Evolutionary conservation across 805 yeast genomes (phyloP).

Genomic region (Scheffersomyces stipitis): DNA sequence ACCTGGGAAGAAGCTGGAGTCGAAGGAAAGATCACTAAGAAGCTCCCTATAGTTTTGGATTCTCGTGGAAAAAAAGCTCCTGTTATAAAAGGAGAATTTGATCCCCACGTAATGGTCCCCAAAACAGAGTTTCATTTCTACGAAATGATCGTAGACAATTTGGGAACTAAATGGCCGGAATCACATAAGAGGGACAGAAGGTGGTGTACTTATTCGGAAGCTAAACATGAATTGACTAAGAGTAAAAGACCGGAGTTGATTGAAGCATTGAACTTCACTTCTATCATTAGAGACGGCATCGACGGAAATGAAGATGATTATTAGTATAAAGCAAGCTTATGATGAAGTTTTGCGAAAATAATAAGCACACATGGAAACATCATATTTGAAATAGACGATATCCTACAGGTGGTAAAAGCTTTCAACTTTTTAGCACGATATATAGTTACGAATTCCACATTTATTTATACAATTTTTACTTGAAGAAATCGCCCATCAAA

Average conservation of each 20-base stretch:
- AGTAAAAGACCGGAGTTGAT: constrained; percentile 68
- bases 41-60: constrained; percentile 70
- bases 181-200: constrained; percentile 54
- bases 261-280: constrained; percentile 59
- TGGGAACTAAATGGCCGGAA: constrained; percentile 79
- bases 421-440: too few relatives aligned
- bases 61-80: constrained; percentile 41
- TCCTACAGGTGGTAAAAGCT: too few relatives aligned
- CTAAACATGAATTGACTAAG: constrained; percentile 54
- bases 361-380: too few relatives aligned
- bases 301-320: constrained; percentile 9
- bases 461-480: constrained; percentile 14
- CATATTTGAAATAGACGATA: too few relatives aligned
- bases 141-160: constrained; percentile 63
- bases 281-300: constrained; percentile 40
- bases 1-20: constrained; percentile 99
- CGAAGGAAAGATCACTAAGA: constrained; percentile 55
- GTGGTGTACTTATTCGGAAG: constrained; percentile 75
- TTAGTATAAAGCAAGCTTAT: too few relatives aligned
- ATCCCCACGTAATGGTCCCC: constrained; percentile 51
- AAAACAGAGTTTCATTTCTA: constrained; percentile 86
- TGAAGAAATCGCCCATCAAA: constrained; percentile 63
- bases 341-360: too few relatives aligned
- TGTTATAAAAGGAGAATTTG: constrained; percentile 30
- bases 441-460: not conserved